phyloP scores from a whole-genome alignment of 2,329 filamentous ascomycete genomes.

The Trichoderma simmonsii region DNA sequence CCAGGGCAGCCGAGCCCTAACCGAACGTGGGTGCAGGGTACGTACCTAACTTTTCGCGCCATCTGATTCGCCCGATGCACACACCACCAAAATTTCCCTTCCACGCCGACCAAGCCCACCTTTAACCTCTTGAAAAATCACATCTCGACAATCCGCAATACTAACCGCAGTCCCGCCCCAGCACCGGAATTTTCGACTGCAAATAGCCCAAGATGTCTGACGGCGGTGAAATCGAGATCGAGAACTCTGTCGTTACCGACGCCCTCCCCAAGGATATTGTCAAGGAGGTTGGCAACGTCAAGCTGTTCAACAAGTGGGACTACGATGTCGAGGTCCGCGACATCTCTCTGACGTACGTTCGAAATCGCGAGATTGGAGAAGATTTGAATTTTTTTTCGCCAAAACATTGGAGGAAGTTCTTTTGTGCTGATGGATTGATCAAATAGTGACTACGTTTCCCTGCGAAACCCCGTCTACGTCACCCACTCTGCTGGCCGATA shows the following conservation, averaged over 20 bases:
- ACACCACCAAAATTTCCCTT: constrained; percentile 39
- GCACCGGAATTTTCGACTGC: constrained; percentile 38
- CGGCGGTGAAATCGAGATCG: constrained; percentile 89
- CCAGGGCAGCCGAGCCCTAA: constrained; percentile 45
- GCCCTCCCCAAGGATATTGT: constrained; percentile 92
- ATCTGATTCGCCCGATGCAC: constrained; percentile 36
- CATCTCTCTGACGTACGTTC: constrained; percentile 94
- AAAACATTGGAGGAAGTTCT: background rate
- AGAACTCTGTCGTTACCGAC: constrained; percentile 69
- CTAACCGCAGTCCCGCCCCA: constrained; percentile 39
- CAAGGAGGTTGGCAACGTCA: constrained; percentile 84
- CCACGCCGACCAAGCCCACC: constrained; percentile 33
- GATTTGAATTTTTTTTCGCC: background rate
- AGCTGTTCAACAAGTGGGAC: constrained; percentile 96
- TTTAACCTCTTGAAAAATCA: constrained; percentile 35
- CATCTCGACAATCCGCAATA: constrained; percentile 39
- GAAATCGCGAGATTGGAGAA: constrained; percentile 14
- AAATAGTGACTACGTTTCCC: constrained; percentile 97
- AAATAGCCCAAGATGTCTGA: constrained; percentile 77
- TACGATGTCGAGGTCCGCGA: constrained; percentile 99
- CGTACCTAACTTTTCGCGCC: constrained; percentile 27
- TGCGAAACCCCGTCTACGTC: constrained; percentile 98
- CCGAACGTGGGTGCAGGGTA: constrained; percentile 29
- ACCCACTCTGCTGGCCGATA: constrained; percentile 98
- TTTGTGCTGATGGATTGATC: constrained; percentile 33